Conservation (phyloP, 2,329 filamentous ascomycete genomes). For the Spiromastix sp. region DNA sequence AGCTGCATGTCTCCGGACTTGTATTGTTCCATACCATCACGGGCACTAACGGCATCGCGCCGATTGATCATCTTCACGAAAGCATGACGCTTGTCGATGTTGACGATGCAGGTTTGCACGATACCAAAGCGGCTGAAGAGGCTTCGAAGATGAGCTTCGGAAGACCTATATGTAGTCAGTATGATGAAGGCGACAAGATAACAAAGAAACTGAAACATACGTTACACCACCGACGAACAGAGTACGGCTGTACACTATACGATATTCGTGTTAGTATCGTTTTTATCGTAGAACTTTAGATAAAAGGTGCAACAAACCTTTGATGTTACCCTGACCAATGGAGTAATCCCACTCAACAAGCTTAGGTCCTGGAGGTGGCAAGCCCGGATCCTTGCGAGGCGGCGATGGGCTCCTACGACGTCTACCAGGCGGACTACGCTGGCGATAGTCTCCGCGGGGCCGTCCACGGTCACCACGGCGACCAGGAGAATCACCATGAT, state of each 20-base stretch:
- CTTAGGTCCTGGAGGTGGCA: constrained; percentile 50
- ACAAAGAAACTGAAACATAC: constrained; percentile 40
- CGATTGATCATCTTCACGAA: constrained; percentile 98
- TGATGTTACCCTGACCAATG: constrained; percentile 69
- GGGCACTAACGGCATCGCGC: constrained; percentile 70
- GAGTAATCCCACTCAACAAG: constrained; percentile 69
- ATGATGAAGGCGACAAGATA: constrained; percentile 10
- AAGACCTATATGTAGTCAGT: constrained; percentile 43
- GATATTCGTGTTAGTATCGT: constrained; percentile 6
- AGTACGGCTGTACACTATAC: constrained; percentile 72
- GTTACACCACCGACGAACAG: constrained; percentile 94
- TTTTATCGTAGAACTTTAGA: neutral
- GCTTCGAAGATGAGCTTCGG: constrained; percentile 68
- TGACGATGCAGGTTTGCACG: constrained; percentile 96
- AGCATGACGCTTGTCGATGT: constrained; percentile 93
- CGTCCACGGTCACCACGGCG: constrained; percentile 41
- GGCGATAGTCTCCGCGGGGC: constrained; percentile 61
- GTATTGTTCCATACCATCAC: constrained; percentile 75
- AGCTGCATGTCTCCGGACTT: constrained; percentile 63
- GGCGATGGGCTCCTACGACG: constrained; percentile 55
- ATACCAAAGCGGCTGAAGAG: constrained; percentile 75
- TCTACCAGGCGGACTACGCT: constrained; percentile 69
- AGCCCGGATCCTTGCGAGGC: constrained; percentile 30
- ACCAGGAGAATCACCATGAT: constrained; percentile 58
- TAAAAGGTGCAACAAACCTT: constrained; percentile 37